Evolutionary conservation across 495 filamentous ascomycete species (phyloP).

Genomic region (Terfezia claveryi): DNA sequence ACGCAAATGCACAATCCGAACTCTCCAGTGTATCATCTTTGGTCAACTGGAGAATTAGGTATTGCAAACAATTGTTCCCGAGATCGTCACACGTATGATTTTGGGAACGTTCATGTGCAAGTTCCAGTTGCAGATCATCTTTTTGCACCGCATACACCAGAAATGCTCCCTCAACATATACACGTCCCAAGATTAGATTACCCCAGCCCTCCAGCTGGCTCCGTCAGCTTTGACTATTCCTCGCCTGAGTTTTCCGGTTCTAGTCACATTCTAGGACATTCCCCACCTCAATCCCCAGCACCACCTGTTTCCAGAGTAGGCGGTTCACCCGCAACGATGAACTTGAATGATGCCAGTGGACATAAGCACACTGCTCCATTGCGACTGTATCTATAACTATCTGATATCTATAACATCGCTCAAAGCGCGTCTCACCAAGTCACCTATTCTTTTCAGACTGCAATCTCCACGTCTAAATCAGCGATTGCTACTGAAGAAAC

Average conservation of each 20-base stretch:
- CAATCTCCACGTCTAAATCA: constrained; percentile 2
- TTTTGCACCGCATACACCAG: not conserved
- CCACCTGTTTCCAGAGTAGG: not conserved
- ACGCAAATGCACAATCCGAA: not conserved
- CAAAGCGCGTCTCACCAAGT: not conserved
- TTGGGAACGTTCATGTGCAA: constrained; percentile 1
- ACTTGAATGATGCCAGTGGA: not conserved
- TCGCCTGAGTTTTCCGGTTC: not conserved
- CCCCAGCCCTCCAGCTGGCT: not conserved
- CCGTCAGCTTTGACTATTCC: not conserved
- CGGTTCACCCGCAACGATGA: not conserved
- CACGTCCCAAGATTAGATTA: not conserved
- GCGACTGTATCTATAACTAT: constrained; percentile 1
- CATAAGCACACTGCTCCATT: not conserved
- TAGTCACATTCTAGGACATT: not conserved
- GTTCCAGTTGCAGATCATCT: constrained; percentile 1
- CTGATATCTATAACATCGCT: constrained; percentile 3
- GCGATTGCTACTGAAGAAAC: constrained; percentile 1
- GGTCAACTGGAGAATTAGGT: too few relatives aligned
- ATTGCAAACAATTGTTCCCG: too few relatives aligned
- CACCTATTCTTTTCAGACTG: constrained; percentile 1
- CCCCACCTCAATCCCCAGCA: not conserved
- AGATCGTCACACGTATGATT: not conserved
- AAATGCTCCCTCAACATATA: not conserved
- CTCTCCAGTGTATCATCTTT: too few relatives aligned